These are phyloP conservation scores for Geotrichum aggregatum DNA, from an alignment of 1,139 yeast species.

Conservation along the genomic window DNA sequence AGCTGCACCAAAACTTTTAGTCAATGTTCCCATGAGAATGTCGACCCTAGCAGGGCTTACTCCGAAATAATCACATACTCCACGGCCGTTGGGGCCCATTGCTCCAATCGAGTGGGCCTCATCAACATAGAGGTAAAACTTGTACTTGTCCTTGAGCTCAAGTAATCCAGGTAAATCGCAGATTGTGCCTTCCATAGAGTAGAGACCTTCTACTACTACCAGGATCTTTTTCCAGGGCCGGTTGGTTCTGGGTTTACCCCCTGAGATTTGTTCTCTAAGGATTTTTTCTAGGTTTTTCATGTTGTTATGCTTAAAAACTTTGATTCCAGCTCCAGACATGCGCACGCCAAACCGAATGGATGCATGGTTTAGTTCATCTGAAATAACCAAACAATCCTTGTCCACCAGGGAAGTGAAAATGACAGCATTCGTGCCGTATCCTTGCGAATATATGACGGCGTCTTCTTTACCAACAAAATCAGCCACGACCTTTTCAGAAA, in stretches of 20 bases:
- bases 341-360: slow-evolving; percentile 94
- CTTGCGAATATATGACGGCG: slow-evolving; percentile 82
- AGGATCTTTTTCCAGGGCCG: slow-evolving; percentile 96
- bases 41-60: slow-evolving; percentile 74
- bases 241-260: slow-evolving; percentile 94
- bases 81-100: slow-evolving; percentile 87
- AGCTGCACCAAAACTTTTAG: slow-evolving; percentile 97
- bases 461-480: slow-evolving; percentile 89
- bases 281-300: slow-evolving; percentile 75
- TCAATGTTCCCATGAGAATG: slow-evolving; percentile 92
- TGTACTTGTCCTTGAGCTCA: slow-evolving; percentile 75
- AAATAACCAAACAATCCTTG: slow-evolving; percentile 80
- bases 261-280: slow-evolving; percentile 81
- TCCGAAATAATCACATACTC: slow-evolving; percentile 89
- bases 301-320: slow-evolving; percentile 89
- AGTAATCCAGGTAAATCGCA: slow-evolving; percentile 77
- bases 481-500: slow-evolving; percentile 76
- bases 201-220: slow-evolving; percentile 91
- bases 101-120: slow-evolving; percentile 99
- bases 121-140: slow-evolving; percentile 85
- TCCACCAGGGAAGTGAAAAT: slow-evolving; percentile 80
- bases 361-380: slow-evolving; percentile 93
- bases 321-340: slow-evolving; percentile 87
- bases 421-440: slow-evolving; percentile 92
- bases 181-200: slow-evolving; percentile 97